Conservation (phyloP, 176 grass and related monocot species). For the Eragrostis nindensis region DNA sequence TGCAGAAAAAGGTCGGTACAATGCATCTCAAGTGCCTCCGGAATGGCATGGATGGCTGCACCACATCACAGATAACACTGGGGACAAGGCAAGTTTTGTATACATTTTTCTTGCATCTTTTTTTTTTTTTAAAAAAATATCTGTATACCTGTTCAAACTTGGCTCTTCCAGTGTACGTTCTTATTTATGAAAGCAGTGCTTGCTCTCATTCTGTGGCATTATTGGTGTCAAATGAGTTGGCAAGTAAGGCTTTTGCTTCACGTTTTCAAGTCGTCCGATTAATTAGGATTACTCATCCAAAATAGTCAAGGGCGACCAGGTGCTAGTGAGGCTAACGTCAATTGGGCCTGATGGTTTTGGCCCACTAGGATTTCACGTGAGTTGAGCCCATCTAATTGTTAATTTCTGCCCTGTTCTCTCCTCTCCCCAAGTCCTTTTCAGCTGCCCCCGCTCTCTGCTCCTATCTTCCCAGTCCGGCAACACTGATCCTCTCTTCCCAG, state of each 20-base stretch:
- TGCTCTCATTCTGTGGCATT: not conserved
- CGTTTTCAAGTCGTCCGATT: too few species aligned
- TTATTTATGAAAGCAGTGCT: not conserved
- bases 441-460: too few species aligned
- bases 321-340: too few species aligned
- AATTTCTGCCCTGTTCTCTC: too few species aligned
- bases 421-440: too few species aligned
- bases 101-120: not conserved
- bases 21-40: slow-evolving; percentile 92
- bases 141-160: not conserved
- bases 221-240: not conserved
- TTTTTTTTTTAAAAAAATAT: not conserved
- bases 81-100: slow-evolving; percentile 63
- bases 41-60: slow-evolving; percentile 99
- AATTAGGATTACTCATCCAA: too few species aligned
- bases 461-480: too few species aligned
- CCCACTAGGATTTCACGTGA: too few species aligned
- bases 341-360: too few species aligned
- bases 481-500: too few species aligned
- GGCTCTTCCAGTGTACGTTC: not conserved
- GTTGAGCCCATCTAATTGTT: too few species aligned
- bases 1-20: slow-evolving; percentile 77
- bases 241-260: not conserved
- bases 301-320: too few species aligned
- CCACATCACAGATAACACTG: slow-evolving; percentile 78